A percentile compares a stretch with the other conserved stretches of the same genome.
Conservation (phyloP, 345 rosid species). For the Xanthoceras sorbifolium region DNA sequence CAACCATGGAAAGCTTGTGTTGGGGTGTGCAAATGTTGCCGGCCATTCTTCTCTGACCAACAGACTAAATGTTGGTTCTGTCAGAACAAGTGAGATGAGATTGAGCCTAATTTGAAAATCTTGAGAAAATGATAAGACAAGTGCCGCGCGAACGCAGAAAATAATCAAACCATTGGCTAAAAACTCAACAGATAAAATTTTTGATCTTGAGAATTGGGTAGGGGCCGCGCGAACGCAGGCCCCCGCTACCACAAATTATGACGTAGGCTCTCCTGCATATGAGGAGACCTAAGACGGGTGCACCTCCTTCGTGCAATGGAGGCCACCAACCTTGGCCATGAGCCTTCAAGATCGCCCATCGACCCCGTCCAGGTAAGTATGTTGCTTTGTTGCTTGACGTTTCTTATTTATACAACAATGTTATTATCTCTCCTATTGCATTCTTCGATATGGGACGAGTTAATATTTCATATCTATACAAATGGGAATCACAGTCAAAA, state of each 20-base stretch:
- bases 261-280: conserved; percentile 45
- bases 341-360: neutral
- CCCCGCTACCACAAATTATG: conserved; percentile 2
- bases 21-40: neutral
- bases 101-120: conserved; percentile 20
- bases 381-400: neutral
- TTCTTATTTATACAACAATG: neutral
- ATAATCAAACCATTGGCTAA: too few relatives aligned
- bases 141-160: too few relatives aligned
- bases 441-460: too few relatives aligned
- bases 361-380: neutral
- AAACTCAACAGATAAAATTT: too few relatives aligned
- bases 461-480: too few relatives aligned
- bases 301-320: neutral
- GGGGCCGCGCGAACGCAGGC: neutral
- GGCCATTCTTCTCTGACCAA: neutral
- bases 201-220: too few relatives aligned
- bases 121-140: conserved; percentile 6
- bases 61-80: neutral
- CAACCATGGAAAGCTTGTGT: neutral
- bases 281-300: conserved; percentile 16
- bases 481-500: too few relatives aligned
- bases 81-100: conserved; percentile 8
- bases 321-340: neutral
- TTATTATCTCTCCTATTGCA: too few relatives aligned